Conservation (phyloP, 495 filamentous ascomycete species). For the Hypoxylon intermedium region DNA sequence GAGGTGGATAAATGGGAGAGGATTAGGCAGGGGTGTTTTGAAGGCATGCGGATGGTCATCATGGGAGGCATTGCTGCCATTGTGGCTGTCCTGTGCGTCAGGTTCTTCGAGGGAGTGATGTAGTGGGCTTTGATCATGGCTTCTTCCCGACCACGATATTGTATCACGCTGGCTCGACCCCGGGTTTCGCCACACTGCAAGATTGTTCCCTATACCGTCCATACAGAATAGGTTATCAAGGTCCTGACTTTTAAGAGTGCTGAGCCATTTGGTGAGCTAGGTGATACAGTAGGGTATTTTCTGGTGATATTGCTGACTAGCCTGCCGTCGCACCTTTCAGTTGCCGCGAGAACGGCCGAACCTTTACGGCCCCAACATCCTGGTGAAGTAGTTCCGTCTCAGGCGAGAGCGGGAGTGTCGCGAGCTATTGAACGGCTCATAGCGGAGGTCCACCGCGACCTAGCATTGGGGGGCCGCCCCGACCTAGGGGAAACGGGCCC, state of each 20-base stretch:
- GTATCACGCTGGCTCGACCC: background rate
- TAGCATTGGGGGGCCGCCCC: slow-evolving; percentile 19
- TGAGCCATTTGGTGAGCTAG: background rate
- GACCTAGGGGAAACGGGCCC: slow-evolving; percentile 11
- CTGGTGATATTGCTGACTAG: too few species aligned
- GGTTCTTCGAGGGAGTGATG: slow-evolving; percentile 55
- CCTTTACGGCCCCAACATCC: background rate
- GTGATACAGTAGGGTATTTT: background rate
- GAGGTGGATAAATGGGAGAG: slow-evolving; percentile 28
- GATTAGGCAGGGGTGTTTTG: slow-evolving; percentile 37
- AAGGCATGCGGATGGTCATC: slow-evolving; percentile 69
- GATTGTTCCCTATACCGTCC: background rate
- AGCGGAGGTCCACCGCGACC: slow-evolving; percentile 22
- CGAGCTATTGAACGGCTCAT: slow-evolving; percentile 11
- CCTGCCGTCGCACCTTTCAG: too few species aligned
- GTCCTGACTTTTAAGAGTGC: background rate
- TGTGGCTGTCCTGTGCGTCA: slow-evolving; percentile 71
- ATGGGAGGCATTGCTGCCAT: slow-evolving; percentile 70
- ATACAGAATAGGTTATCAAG: background rate
- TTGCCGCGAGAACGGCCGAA: too few species aligned
- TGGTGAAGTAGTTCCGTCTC: background rate
- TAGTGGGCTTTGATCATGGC: slow-evolving; percentile 11
- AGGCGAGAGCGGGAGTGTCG: background rate
- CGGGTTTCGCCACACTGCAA: background rate
- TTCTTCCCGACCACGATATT: background rate